Conservation (phyloP, 2,329 filamentous ascomycete genomes). For the Xylariaceae sp. region DNA sequence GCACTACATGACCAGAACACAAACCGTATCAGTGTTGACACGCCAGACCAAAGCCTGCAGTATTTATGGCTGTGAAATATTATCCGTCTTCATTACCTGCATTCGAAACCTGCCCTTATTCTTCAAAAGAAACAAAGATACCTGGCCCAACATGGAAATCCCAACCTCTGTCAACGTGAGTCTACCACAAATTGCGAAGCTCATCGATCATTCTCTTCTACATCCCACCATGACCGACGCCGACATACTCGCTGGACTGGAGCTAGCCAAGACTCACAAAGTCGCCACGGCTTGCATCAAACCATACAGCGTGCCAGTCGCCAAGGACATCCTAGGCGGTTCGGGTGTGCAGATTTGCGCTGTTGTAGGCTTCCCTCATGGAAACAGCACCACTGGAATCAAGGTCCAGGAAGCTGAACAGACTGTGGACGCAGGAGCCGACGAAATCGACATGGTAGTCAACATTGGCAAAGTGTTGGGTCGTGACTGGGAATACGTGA, state of each 20-base stretch:
- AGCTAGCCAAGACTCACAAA: constrained; percentile 40
- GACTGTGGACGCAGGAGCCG: constrained; percentile 43
- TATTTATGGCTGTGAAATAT: no score
- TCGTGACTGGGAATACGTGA: constrained; percentile 54
- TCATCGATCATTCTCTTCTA: constrained; percentile 58
- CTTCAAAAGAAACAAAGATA: not conserved
- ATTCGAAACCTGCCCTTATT: not conserved
- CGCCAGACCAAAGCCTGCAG: no score
- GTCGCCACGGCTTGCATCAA: constrained; percentile 57
- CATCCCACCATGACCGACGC: constrained; percentile 58
- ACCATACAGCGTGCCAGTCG: constrained; percentile 49
- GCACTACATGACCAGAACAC: no score
- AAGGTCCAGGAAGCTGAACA: constrained; percentile 50
- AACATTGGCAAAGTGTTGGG: constrained; percentile 56
- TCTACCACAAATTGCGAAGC: constrained; percentile 43
- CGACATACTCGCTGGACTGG: constrained; percentile 46
- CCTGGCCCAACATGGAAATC: constrained; percentile 3
- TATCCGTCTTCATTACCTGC: not conserved
- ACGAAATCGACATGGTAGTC: constrained; percentile 58
- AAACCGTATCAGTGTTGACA: no score
- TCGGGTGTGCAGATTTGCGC: constrained; percentile 48
- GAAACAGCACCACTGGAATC: constrained; percentile 48
- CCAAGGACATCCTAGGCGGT: constrained; percentile 41
- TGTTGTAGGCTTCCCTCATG: constrained; percentile 59
- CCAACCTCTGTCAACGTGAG: constrained; percentile 34